These are phyloP conservation scores for Hordeum marinum DNA, from an alignment of 176 grass and related monocot genomes.

Conservation along the genomic window DNA sequence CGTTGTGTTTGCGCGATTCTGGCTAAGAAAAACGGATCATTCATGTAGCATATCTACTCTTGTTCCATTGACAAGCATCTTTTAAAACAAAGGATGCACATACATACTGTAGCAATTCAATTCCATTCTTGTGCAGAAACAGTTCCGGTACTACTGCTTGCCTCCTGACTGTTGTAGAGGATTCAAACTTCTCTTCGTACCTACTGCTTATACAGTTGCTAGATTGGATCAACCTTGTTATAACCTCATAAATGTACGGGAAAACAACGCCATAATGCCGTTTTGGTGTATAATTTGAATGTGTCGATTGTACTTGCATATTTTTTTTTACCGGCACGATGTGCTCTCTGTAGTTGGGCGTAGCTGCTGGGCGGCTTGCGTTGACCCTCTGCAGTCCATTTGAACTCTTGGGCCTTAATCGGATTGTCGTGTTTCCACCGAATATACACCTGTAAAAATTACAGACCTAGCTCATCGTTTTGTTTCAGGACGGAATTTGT, in stretches of 20 bases:
- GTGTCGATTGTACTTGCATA: no score
- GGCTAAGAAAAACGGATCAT: neutral
- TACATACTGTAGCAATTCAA: conserved; percentile 1
- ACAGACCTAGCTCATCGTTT: no score
- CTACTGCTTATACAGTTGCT: neutral
- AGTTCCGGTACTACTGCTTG: neutral
- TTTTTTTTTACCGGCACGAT: no score
- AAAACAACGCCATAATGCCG: neutral
- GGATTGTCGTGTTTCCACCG: no score
- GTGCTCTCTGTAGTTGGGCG: no score
- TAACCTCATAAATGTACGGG: neutral
- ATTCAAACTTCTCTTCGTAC: neutral
- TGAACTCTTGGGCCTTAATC: no score
- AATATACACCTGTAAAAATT: no score
- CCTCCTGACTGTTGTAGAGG: neutral
- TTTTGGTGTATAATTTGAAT: neutral
- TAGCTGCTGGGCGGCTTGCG: no score
- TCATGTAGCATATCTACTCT: neutral
- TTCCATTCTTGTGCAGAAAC: neutral
- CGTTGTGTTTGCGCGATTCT: neutral
- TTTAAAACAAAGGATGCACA: neutral
- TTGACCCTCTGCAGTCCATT: no score
- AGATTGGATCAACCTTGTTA: neutral
- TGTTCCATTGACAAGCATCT: neutral
- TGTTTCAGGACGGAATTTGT: no score